Base-by-base conservation (phyloP, 192 early-diverging fungal species). In the Entrophospora sp. region DNA sequence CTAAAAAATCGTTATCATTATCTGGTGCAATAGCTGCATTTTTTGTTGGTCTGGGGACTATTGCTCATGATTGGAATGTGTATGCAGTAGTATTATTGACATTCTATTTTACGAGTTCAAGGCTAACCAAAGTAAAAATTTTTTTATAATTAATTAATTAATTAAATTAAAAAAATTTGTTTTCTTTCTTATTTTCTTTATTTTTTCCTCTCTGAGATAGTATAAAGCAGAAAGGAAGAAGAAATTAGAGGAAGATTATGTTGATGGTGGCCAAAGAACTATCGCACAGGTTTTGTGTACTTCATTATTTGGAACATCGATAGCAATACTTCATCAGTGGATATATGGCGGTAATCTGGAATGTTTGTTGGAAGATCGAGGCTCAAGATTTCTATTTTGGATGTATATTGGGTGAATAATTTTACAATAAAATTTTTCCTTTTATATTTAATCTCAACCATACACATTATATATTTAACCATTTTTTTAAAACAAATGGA, bases 1-100 rank as follows among this genome's bases (percentile, higher is more conserved):
- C 73, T 20, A 87, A 89, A 69, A 79, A 82, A 37, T 92, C 91
- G 2, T 80, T 95, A 42, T 78, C 86, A 4, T 38, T 43, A 6
- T 85, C 81, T 6, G 93, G 93, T 22, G 83, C 87, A 4, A 10
- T 79, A 7, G 89, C 85, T 37, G 91, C 93, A 5, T 83, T 84
- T 40, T 61, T 84, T 25, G 79, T 92, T 16, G 91, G 90, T 7
- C 66, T 95, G 40, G 72, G 78, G 24, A 92, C 91, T 4, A 89
- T 91, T 49, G 80, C 78, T 27, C 84, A 89, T 56, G 76, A 81
- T 30, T 79, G 79, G 45, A 62, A 73, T 20, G 67, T 89, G 32
- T 90, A 91, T 68, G 77, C 86, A 6, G 71, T 79, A 5, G 79
- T 87, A 8, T 77, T 93, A 18, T 58, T 95, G 24, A 74, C 73